Conservation (phyloP, 176 grass and related monocot genomes). For the Oryza coarctata region DNA sequence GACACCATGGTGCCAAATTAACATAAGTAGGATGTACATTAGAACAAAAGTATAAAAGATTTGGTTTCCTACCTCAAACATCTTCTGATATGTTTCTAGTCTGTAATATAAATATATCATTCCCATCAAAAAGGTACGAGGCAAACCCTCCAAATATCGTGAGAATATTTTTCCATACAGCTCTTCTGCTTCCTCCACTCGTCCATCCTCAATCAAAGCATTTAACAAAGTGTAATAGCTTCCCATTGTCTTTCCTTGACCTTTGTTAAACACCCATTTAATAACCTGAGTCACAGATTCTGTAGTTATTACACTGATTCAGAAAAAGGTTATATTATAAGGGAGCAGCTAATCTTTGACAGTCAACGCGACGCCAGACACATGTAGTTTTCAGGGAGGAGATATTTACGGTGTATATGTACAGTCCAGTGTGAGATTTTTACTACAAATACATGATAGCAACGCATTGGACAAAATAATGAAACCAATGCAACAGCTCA, state of each 20-base stretch:
- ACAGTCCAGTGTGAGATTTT: not conserved
- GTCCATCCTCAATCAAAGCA: slow-evolving; percentile 79
- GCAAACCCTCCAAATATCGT: slow-evolving; percentile 79
- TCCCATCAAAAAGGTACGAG: slow-evolving; percentile 83
- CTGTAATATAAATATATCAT: slow-evolving; percentile 73
- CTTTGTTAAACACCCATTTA: slow-evolving; percentile 99
- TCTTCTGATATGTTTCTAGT: slow-evolving; percentile 62
- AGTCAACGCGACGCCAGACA: not conserved
- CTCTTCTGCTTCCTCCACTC: slow-evolving; percentile 87
- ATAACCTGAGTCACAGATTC: slow-evolving; percentile 58
- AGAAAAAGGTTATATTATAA: slow-evolving; percentile 15
- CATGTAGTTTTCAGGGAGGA: not conserved
- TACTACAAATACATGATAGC: not conserved
- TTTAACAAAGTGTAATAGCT: slow-evolving; percentile 87
- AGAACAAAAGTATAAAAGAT: slow-evolving; percentile 19
- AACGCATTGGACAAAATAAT: not conserved
- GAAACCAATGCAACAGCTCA: not conserved
- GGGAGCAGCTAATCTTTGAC: not conserved
- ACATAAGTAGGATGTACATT: not conserved
- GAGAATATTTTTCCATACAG: slow-evolving; percentile 81
- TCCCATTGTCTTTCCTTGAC: slow-evolving; percentile 98
- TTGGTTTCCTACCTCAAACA: slow-evolving; percentile 84
- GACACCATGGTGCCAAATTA: not conserved
- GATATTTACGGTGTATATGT: not conserved
- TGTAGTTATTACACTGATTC: not conserved